phyloP scores from a whole-genome alignment of 768 basidiomycete genomes.

The Mycena filopes region DNA sequence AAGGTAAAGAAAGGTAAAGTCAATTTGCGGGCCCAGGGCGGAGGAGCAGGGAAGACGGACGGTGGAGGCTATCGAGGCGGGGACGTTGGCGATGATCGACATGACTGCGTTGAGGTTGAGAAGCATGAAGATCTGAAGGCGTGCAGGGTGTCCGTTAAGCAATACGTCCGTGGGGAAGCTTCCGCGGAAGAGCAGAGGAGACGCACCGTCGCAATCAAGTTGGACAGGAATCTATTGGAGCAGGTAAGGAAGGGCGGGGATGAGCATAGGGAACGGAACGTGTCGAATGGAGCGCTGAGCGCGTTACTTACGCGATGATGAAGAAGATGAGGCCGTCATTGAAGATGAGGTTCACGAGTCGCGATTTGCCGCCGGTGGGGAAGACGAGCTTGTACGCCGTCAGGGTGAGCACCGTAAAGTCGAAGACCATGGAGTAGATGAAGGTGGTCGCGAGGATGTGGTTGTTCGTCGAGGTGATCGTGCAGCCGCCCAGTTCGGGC shows the following conservation, averaged over 20 bases:
- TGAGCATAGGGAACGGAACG: constrained; percentile 27
- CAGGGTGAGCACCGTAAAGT: constrained; percentile 69
- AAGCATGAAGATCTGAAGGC: constrained; percentile 57
- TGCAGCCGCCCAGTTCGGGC: constrained; percentile 55
- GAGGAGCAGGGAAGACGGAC: constrained; percentile 47
- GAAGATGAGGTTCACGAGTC: constrained; percentile 73
- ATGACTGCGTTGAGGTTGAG: constrained; percentile 63
- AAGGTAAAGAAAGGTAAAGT: not conserved
- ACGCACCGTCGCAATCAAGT: constrained; percentile 64
- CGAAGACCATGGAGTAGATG: constrained; percentile 81
- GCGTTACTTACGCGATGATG: constrained; percentile 76
- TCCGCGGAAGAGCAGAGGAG: constrained; percentile 5
- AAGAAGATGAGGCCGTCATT: constrained; percentile 81
- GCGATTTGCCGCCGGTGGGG: constrained; percentile 57
- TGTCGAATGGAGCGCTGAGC: constrained; percentile 2
- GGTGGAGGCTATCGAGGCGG: constrained; percentile 67
- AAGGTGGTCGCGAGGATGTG: constrained; percentile 71
- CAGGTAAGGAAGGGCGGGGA: too few species aligned
- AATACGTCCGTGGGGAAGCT: not conserved
- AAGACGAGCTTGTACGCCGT: constrained; percentile 70
- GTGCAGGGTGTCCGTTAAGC: constrained; percentile 14
- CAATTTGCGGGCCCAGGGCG: not conserved
- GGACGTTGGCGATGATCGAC: constrained; percentile 67
- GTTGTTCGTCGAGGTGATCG: constrained; percentile 69
- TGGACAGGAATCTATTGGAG: constrained; percentile 67